Percentiles rank a stretch among this genome's conserved stretches.
Conservation (phyloP, 1,284 basidiomycete genomes). For the Ustilago shanxiensis region DNA sequence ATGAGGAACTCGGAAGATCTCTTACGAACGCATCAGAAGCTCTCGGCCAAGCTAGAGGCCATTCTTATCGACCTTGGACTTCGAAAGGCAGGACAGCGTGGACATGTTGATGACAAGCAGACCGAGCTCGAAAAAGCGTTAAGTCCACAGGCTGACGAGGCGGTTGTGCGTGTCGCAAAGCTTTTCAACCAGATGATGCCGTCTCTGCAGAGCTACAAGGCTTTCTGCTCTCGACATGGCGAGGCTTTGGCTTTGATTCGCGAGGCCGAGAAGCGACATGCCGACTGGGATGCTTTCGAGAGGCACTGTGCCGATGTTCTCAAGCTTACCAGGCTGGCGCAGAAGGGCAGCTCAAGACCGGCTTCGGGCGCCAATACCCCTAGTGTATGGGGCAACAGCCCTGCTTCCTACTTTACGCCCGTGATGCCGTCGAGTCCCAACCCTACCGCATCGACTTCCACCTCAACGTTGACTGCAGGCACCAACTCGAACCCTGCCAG, state of each 20-base stretch:
- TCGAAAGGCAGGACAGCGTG: slow-evolving; percentile 21
- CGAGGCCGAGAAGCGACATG: slow-evolving; percentile 62
- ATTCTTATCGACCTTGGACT: slow-evolving; percentile 57
- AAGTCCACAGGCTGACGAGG: slow-evolving; percentile 55
- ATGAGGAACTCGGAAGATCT: slow-evolving; percentile 64
- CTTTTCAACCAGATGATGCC: slow-evolving; percentile 56
- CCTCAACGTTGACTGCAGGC: slow-evolving; percentile 22
- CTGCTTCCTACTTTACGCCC: slow-evolving; percentile 43
- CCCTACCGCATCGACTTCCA: slow-evolving; percentile 20
- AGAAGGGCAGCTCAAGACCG: slow-evolving; percentile 31
- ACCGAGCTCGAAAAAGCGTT: slow-evolving; percentile 46
- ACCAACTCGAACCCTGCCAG: slow-evolving; percentile 24
- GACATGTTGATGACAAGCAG: slow-evolving; percentile 26
- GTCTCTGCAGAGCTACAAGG: slow-evolving; percentile 53
- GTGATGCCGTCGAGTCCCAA: slow-evolving; percentile 22
- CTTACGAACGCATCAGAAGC: slow-evolving; percentile 56
- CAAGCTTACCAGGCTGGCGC: slow-evolving; percentile 26
- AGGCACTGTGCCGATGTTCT: slow-evolving; percentile 61
- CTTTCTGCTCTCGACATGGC: slow-evolving; percentile 67
- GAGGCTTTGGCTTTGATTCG: slow-evolving; percentile 65
- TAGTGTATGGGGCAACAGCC: slow-evolving; percentile 26
- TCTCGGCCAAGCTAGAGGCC: slow-evolving; percentile 53
- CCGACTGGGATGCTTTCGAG: slow-evolving; percentile 66
- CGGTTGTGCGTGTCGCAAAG: slow-evolving; percentile 46
- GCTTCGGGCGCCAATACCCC: slow-evolving; percentile 45